These are phyloP conservation scores for Eremothecium gossypii DNA, from an alignment of 1,139 yeast species.

Conservation along the genomic window DNA sequence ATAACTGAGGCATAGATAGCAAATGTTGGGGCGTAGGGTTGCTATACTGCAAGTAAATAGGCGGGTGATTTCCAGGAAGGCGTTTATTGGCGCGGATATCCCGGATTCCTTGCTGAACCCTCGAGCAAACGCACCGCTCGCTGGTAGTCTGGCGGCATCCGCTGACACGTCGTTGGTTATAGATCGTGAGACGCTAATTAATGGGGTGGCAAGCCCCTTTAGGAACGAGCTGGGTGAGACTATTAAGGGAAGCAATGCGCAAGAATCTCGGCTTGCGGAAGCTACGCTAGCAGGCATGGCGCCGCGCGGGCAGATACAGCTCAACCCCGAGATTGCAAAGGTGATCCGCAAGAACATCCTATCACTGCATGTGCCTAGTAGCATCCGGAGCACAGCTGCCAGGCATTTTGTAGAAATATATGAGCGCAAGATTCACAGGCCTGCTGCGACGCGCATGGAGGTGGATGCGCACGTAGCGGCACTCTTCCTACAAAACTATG, in stretches of 20 bases:
- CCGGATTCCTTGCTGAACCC: too few species aligned
- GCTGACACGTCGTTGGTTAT: too few species aligned
- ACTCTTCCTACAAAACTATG: slow-evolving; percentile 77
- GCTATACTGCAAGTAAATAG: too few species aligned
- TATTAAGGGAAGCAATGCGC: slow-evolving; percentile 24
- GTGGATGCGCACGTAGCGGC: slow-evolving; percentile 80
- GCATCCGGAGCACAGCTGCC: slow-evolving; percentile 48
- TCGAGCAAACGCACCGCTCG: too few species aligned
- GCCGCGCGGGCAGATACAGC: slow-evolving; percentile 28
- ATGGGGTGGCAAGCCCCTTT: slow-evolving; percentile 11
- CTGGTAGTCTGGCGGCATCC: too few species aligned
- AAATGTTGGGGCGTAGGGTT: too few species aligned
- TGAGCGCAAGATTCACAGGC: slow-evolving; percentile 42
- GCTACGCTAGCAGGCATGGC: slow-evolving; percentile 32
- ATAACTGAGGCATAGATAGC: too few species aligned
- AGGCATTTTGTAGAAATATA: slow-evolving; percentile 41
- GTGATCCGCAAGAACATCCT: slow-evolving; percentile 54
- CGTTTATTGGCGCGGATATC: neutral
- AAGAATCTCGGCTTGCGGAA: slow-evolving; percentile 23
- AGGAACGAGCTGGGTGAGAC: slow-evolving; percentile 23
- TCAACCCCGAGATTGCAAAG: slow-evolving; percentile 47
- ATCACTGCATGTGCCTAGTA: slow-evolving; percentile 44
- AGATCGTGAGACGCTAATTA: neutral
- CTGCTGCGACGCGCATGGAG: slow-evolving; percentile 48
- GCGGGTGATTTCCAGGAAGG: neutral